These are phyloP conservation scores for Termitomyces sp. DNA, from an alignment of 768 basidiomycete species.

Conservation along the genomic window DNA sequence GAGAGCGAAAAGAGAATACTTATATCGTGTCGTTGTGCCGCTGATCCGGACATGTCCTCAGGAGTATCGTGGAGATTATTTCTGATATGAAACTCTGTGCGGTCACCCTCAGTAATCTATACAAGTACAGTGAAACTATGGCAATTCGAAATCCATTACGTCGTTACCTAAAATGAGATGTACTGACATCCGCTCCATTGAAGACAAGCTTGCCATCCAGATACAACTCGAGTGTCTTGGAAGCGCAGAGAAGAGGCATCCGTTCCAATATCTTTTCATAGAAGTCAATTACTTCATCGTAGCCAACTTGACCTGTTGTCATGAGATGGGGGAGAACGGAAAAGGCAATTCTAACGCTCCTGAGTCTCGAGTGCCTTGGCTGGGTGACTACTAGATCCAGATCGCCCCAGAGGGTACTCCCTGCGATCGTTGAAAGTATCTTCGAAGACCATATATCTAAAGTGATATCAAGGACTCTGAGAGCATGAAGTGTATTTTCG, in stretches of 20 bases:
- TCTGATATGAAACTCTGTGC: too few relatives aligned
- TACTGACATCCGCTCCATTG: background rate
- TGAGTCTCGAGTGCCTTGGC: background rate
- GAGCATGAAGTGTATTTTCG: background rate
- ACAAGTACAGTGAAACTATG: too few relatives aligned
- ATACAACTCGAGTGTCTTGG: background rate
- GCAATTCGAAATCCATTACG: background rate
- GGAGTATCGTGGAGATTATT: too few relatives aligned
- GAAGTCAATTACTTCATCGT: background rate
- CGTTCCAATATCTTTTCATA: background rate
- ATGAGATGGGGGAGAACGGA: background rate
- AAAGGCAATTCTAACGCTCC: background rate
- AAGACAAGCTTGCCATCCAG: background rate
- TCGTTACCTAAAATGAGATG: background rate
- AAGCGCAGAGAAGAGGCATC: background rate
- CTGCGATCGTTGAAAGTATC: background rate
- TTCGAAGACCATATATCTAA: too few relatives aligned
- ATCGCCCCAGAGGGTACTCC: background rate
- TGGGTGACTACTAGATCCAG: background rate
- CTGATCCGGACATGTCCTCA: too few relatives aligned
- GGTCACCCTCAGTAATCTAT: too few relatives aligned
- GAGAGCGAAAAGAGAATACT: too few relatives aligned
- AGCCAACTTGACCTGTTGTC: too few relatives aligned
- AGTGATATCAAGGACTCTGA: background rate
- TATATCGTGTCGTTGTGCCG: too few relatives aligned